Conservation (phyloP, 1,139 yeast genomes). For the Yamadazyma spencermartinsiae region DNA sequence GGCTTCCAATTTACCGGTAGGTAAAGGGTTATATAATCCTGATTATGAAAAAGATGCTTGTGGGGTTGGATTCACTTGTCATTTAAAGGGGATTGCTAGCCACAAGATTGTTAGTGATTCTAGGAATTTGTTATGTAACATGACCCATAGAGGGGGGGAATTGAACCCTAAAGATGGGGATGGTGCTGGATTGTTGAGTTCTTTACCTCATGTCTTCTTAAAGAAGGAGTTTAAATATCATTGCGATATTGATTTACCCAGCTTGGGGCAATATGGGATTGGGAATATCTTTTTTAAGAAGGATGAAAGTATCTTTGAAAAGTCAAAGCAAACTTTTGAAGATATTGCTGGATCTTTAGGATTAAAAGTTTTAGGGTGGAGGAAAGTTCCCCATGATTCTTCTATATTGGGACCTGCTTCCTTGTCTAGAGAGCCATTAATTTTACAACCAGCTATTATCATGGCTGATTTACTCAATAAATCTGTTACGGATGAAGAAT, state of each 20-base stretch:
- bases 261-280: constrained; percentile 85
- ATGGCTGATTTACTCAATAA: constrained; percentile 56
- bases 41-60: constrained; percentile 95
- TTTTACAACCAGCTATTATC: constrained; percentile 86
- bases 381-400: constrained; percentile 93
- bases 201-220: constrained; percentile 88
- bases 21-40: constrained; percentile 91
- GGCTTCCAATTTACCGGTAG: constrained; percentile 87
- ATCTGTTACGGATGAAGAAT: constrained; percentile 50
- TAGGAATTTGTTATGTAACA: constrained; percentile 81
- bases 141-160: constrained; percentile 99
- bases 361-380: constrained; percentile 88
- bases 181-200: constrained; percentile 96
- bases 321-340: constrained; percentile 77
- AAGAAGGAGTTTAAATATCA: constrained; percentile 76
- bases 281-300: constrained; percentile 93
- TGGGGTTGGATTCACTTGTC: constrained; percentile 98
- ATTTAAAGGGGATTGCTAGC: constrained; percentile 82
- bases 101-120: constrained; percentile 96
- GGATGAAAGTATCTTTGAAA: constrained; percentile 63
- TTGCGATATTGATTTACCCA: constrained; percentile 62
- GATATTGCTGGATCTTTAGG: constrained; percentile 75
- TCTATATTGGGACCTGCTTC: constrained; percentile 95
- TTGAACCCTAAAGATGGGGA: constrained; percentile 97
- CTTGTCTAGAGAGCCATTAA: constrained; percentile 85